Base-by-base conservation (phyloP, 306 rosid genomes). In the Neltuma alba region DNA sequence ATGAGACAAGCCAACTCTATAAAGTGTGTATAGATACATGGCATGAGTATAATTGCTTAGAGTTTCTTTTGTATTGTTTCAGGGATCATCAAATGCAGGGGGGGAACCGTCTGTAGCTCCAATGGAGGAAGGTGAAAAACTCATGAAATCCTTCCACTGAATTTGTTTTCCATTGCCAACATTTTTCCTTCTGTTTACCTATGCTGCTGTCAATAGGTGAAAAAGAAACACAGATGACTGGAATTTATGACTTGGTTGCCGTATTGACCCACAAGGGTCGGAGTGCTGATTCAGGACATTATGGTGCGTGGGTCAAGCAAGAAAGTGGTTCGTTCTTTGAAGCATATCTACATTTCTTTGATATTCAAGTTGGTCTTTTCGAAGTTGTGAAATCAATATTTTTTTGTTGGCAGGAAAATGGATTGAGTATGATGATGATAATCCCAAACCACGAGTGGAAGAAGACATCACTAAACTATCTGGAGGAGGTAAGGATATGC, bases 231-330 rank as follows among this genome's bases (percentile, higher is more conserved):
- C 93, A 92, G 21, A 86, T 96, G 93, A 96, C 98, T 40, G 99
- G 94, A 75, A 76, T 93, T 77, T 96, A 96, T 76, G 99, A 96
- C 85, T 86, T 96, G 96, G 99, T 91, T 40, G 92, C 99, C 73
- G 98, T 96, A 77, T 85, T 96, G 86, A 96, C 99, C 82, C 98
- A 93, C 96, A 96, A 96, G 89, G 99, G 99, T 50, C 89, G 99
- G 79, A 90, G 99, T 84, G 99, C 99, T 50, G 98, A 93, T 86
- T 96, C 99, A 4, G 99, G 99, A 61, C 99, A 93, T 87, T 96
- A 93, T 83, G 96, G 88, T 81, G 98, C 86, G 37, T 96, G 98
- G 99, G 98, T 93, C 89, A 93, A 93, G 92, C 99, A 96, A 93
- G 98, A 93, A 89, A 93, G 86, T 65, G 99, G 99, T 96, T 61